These are phyloP conservation scores for Mucor velutinosus DNA, from an alignment of 371 early-diverging fungal genomes.

Conservation along the genomic window DNA sequence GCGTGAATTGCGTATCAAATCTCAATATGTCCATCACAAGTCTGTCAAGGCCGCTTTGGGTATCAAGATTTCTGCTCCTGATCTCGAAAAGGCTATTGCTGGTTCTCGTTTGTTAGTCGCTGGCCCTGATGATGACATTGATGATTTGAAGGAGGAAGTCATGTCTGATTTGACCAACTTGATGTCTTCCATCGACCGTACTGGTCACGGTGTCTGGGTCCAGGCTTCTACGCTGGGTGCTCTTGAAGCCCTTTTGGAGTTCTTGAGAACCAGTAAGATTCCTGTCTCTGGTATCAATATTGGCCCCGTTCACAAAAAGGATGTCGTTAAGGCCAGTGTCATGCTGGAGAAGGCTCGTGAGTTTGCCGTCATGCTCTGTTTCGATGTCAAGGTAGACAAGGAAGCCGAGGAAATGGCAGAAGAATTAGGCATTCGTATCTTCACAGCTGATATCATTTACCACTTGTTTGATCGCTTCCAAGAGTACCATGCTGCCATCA, in stretches of 20 bases:
- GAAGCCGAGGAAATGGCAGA: constrained; percentile 96
- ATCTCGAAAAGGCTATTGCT: constrained; percentile 98
- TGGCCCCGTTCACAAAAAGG: constrained; percentile 99
- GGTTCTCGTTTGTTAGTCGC: constrained; percentile 96
- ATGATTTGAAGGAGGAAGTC: constrained; percentile 91
- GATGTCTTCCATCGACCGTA: constrained; percentile 81
- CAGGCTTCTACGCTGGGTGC: constrained; percentile 99
- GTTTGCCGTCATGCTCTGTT: constrained; percentile 96
- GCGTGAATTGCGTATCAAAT: constrained; percentile 98
- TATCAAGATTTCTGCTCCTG: constrained; percentile 97
- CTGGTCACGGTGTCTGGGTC: constrained; percentile 97
- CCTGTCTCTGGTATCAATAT: constrained; percentile 98
- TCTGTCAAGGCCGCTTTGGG: constrained; percentile 98
- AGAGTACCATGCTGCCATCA: constrained; percentile 74
- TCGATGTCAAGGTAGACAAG: constrained; percentile 98
- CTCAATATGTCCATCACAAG: constrained; percentile 97
- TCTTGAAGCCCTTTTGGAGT: constrained; percentile 97
- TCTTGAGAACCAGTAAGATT: constrained; percentile 93
- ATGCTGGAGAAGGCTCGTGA: constrained; percentile 95
- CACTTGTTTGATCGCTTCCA: constrained; percentile 98
- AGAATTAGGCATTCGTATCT: constrained; percentile 91
- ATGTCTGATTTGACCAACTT: constrained; percentile 88
- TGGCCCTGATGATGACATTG: constrained; percentile 96
- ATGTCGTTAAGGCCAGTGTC: constrained; percentile 91
- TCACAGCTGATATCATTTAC: constrained; percentile 99